These are phyloP conservation scores for Nannochloris sp. DNA, from an alignment of 139 green algal species.

Conservation along the genomic window DNA sequence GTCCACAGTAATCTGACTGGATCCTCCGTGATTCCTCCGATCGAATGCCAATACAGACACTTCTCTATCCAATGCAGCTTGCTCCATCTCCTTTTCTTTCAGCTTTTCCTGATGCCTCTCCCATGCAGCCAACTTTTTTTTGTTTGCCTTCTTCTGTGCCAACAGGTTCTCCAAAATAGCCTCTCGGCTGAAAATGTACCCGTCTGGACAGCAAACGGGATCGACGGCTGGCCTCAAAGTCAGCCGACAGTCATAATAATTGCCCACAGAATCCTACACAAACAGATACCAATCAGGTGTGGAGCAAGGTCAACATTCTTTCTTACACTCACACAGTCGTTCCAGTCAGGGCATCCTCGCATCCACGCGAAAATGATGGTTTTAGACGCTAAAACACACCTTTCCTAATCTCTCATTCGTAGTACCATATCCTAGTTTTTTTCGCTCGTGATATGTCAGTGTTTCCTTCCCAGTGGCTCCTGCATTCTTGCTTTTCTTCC, in stretches of 20 bases:
- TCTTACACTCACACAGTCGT: no score
- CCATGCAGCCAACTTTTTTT: slow-evolving; percentile 65
- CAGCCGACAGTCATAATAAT: slow-evolving; percentile 81
- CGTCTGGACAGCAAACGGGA: slow-evolving; percentile 68
- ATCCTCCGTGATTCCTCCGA: slow-evolving; percentile 71
- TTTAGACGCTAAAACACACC: slow-evolving; percentile 27
- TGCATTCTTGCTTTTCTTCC: slow-evolving; percentile 64
- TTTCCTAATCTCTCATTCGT: slow-evolving; percentile 81
- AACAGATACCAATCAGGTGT: slow-evolving; percentile 35
- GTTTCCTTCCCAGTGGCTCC: slow-evolving; percentile 75
- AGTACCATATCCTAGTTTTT: slow-evolving; percentile 76
- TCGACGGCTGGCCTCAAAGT: slow-evolving; percentile 74
- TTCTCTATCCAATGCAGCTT: slow-evolving; percentile 44
- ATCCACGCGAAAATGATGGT: no score
- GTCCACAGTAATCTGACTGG: slow-evolving; percentile 31
- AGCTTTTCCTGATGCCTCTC: slow-evolving; percentile 36
- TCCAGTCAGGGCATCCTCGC: no score
- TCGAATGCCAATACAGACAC: slow-evolving; percentile 77
- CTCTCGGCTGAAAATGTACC: slow-evolving; percentile 75
- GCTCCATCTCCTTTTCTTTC: slow-evolving; percentile 44
- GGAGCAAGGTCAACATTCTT: no score
- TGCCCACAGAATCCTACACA: slow-evolving; percentile 54
- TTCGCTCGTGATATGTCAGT: slow-evolving; percentile 71
- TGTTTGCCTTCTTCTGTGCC: slow-evolving; percentile 78
- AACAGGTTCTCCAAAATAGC: slow-evolving; percentile 79